Conservation (phyloP, 129 eudicot species). For the Flaveria bidentis region DNA sequence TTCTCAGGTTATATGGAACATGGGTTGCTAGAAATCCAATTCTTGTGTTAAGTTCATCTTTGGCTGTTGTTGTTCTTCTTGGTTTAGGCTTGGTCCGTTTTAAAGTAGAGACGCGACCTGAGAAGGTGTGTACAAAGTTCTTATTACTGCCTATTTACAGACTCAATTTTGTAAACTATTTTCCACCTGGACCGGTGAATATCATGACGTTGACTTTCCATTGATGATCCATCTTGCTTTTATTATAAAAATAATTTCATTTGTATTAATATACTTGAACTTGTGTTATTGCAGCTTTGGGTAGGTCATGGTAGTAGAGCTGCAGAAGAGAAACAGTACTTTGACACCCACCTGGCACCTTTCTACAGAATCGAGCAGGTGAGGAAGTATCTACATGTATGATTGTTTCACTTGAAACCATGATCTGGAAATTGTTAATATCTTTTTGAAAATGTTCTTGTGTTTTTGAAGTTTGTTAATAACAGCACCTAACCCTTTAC, state of each 20-base stretch:
- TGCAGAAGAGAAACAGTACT: slow-evolving; percentile 86
- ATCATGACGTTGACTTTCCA: neutral
- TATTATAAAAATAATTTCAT: neutral
- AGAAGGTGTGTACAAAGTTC: slow-evolving; percentile 56
- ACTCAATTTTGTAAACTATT: slow-evolving; percentile 9
- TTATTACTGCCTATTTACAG: neutral
- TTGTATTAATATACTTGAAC: slow-evolving; percentile 11
- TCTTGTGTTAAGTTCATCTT: slow-evolving; percentile 70
- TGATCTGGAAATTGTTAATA: neutral
- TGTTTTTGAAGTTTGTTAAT: neutral
- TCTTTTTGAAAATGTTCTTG: neutral
- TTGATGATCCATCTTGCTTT: neutral
- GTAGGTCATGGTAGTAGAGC: slow-evolving; percentile 97
- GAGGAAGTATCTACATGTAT: slow-evolving; percentile 15
- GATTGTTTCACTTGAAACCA: neutral
- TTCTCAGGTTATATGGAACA: slow-evolving; percentile 83
- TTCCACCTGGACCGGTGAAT: neutral
- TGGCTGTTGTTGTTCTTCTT: slow-evolving; percentile 71
- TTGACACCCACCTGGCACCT: slow-evolving; percentile 92
- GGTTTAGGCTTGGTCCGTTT: slow-evolving; percentile 82
- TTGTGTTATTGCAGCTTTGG: slow-evolving; percentile 75
- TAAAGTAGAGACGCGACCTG: slow-evolving; percentile 94
- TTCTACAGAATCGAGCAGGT: slow-evolving; percentile 99
- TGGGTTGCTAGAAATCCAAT: slow-evolving; percentile 93
- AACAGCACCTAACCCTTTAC: slow-evolving; percentile 34